Evolutionary conservation across 2,329 filamentous ascomycete genomes (phyloP).

Genomic region (Sordariomycetes sp.): DNA sequence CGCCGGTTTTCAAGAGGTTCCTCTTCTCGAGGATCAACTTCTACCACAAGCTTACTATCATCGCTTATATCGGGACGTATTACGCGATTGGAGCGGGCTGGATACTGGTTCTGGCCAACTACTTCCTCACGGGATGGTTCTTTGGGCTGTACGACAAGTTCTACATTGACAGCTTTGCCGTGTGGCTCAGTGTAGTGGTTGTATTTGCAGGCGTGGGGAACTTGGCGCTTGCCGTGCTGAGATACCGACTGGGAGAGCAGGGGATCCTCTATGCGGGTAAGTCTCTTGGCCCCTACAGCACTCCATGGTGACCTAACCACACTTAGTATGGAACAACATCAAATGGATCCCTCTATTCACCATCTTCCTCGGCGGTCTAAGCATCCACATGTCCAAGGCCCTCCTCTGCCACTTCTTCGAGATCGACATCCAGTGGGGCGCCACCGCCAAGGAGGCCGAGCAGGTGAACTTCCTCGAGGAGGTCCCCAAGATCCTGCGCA

Average conservation of each 20-base stretch:
- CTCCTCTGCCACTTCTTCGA: conserved; percentile 30
- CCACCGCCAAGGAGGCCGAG: conserved; percentile 49
- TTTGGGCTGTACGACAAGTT: conserved; percentile 56
- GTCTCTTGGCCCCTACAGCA: conserved; percentile 14
- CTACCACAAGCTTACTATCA: conserved; percentile 59
- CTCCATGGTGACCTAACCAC: neutral
- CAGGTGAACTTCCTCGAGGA: conserved; percentile 46
- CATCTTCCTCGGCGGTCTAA: conserved; percentile 32
- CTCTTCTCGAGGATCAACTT: conserved; percentile 49
- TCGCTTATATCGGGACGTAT: conserved; percentile 62
- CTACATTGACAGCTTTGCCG: conserved; percentile 57
- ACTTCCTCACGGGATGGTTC: conserved; percentile 62
- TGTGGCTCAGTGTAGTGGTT: conserved; percentile 51
- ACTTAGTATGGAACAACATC: conserved; percentile 40
- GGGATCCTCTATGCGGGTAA: conserved; percentile 27
- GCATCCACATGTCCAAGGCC: conserved; percentile 28
- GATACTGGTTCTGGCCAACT: conserved; percentile 58
- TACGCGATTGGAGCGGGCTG: conserved; percentile 60
- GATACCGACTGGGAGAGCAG: conserved; percentile 49
- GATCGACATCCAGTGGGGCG: conserved; percentile 36
- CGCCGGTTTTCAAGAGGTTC: conserved; percentile 51
- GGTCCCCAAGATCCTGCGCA: conserved; percentile 40
- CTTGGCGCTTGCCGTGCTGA: conserved; percentile 47
- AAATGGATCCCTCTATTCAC: conserved; percentile 49
- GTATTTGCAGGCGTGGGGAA: conserved; percentile 56